phyloP scores from a whole-genome alignment of 2,329 filamentous ascomycete genomes.

The Sarocladiaceae sp. region DNA sequence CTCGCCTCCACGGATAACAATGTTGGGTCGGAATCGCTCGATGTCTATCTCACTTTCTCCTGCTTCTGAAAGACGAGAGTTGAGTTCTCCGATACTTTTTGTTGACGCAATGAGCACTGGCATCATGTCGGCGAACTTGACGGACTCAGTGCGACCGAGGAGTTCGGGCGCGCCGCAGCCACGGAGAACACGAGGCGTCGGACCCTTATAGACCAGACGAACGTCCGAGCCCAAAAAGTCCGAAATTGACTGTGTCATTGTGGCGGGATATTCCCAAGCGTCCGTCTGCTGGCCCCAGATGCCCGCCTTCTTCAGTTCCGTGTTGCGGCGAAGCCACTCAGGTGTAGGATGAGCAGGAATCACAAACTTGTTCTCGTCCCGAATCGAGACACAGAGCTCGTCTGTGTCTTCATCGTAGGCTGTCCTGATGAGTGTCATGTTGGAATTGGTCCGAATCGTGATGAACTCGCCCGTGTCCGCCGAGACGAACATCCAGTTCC shows the following conservation, averaged over 20 bases:
- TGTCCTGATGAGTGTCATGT: conserved; percentile 55
- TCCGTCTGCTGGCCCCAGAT: conserved; percentile 59
- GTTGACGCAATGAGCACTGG: conserved; percentile 52
- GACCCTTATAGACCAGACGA: conserved; percentile 58
- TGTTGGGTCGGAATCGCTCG: conserved; percentile 61
- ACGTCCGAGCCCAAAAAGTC: conserved; percentile 52
- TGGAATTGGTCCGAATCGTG: conserved; percentile 56
- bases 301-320: conserved; percentile 41
- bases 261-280: conserved; percentile 46
- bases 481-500: conserved; percentile 64
- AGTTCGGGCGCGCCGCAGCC: conserved; percentile 51
- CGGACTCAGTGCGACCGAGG: conserved; percentile 49
- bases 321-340: conserved; percentile 51
- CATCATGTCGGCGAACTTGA: conserved; percentile 58
- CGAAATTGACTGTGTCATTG: conserved; percentile 49
- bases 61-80: conserved; percentile 39
- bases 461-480: conserved; percentile 50
- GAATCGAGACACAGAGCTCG: conserved; percentile 44
- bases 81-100: conserved; percentile 54
- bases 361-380: conserved; percentile 33
- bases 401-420: conserved; percentile 28
- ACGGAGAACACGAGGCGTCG: conserved; percentile 46
- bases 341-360: conserved; percentile 51
- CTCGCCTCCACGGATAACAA: conserved; percentile 50
- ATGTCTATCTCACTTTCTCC: conserved; percentile 47